These are phyloP conservation scores for Apocynum venetum DNA, from an alignment of 257 asterid genomes.

Conservation along the genomic window DNA sequence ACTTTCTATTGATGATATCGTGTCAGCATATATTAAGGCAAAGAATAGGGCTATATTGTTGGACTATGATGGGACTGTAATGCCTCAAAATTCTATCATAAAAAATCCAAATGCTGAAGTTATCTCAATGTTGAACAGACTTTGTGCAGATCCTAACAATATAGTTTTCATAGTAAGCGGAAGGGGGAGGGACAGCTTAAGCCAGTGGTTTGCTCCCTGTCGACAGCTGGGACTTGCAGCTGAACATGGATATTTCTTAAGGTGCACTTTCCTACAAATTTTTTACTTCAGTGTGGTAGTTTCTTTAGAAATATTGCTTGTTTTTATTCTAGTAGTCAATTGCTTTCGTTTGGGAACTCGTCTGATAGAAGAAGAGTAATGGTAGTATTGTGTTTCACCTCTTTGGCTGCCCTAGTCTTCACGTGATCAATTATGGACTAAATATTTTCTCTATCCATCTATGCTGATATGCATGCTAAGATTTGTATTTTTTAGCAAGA, in stretches of 20 bases:
- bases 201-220: slow-evolving; percentile 72
- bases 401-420: neutral
- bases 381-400: neutral
- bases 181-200: slow-evolving; percentile 68
- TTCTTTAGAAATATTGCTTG: slow-evolving; percentile 4
- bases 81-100: slow-evolving; percentile 67
- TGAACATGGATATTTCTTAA: slow-evolving; percentile 78
- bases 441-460: neutral
- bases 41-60: slow-evolving; percentile 67
- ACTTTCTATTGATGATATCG: slow-evolving; percentile 61
- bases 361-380: neutral
- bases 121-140: slow-evolving; percentile 56
- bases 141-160: slow-evolving; percentile 53
- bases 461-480: neutral
- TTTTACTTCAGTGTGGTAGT: slow-evolving; percentile 2
- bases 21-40: slow-evolving; percentile 55
- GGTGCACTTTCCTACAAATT: slow-evolving; percentile 34
- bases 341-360: neutral
- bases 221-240: slow-evolving; percentile 75
- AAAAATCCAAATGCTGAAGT: slow-evolving; percentile 62
- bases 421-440: neutral
- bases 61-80: slow-evolving; percentile 84
- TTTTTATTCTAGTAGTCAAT: neutral
- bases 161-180: slow-evolving; percentile 76
- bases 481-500: neutral